These are phyloP conservation scores for Clitopilus hobsonii DNA, from an alignment of 768 basidiomycete species.

Conservation along the genomic window DNA sequence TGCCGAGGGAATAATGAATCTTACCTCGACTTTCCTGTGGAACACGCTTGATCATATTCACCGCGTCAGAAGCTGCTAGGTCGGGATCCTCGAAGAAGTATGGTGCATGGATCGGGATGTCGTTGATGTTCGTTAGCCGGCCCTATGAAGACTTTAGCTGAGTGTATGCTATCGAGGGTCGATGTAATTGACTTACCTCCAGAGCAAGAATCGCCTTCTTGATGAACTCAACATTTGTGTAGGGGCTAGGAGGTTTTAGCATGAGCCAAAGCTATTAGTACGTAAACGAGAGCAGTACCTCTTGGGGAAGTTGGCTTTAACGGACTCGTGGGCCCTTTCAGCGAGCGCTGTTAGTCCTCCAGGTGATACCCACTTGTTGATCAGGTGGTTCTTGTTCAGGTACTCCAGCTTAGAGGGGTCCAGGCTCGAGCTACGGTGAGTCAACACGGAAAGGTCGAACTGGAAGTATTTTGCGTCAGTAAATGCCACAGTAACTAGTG, in stretches of 20 bases:
- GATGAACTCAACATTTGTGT: constrained; percentile 55
- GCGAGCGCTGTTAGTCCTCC: constrained; percentile 52
- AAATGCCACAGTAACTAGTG: background rate
- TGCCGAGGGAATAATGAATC: background rate
- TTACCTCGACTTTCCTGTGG: constrained; percentile 32
- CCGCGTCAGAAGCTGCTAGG: constrained; percentile 48
- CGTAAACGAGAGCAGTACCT: constrained; percentile 36
- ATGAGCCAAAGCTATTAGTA: too few relatives aligned
- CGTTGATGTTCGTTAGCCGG: constrained; percentile 64
- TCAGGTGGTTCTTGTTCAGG: constrained; percentile 84
- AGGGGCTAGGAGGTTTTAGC: constrained; percentile 25
- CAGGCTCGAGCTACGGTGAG: constrained; percentile 79
- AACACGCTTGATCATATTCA: constrained; percentile 43
- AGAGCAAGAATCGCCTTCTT: constrained; percentile 57
- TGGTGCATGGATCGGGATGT: constrained; percentile 62
- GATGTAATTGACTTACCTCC: constrained; percentile 36
- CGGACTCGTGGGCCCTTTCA: constrained; percentile 41
- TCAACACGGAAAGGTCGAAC: constrained; percentile 77
- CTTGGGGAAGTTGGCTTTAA: constrained; percentile 54
- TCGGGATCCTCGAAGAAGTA: constrained; percentile 80
- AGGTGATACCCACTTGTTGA: constrained; percentile 44
- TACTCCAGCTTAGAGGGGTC: constrained; percentile 78
- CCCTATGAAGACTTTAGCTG: constrained; percentile 36
- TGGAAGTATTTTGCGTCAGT: constrained; percentile 18
- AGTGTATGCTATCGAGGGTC: background rate